phyloP scores from a whole-genome alignment of 2,329 filamentous ascomycete species.

The Clonostachys sp. region DNA sequence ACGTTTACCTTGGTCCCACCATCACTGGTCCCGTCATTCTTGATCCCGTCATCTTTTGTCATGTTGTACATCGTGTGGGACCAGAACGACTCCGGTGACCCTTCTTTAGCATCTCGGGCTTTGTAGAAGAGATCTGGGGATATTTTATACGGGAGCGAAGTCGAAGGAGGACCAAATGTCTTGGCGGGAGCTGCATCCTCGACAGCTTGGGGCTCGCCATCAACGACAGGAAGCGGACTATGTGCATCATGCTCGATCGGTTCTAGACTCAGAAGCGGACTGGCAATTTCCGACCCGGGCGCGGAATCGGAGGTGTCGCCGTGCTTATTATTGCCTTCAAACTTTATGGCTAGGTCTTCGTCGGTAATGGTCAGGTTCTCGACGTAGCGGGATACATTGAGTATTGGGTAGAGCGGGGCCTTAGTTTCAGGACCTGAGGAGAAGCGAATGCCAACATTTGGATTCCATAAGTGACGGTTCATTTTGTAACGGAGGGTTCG shows the following conservation, averaged over 20 bases:
- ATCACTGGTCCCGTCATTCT: conserved; percentile 19
- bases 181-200: neutral
- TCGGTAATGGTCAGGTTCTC: neutral
- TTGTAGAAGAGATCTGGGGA: conserved; percentile 16
- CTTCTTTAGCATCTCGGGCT: neutral
- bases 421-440: neutral
- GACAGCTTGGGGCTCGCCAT: neutral
- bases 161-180: conserved; percentile 5
- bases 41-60: conserved; percentile 28
- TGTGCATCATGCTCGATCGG: no score
- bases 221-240: neutral
- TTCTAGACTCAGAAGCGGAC: no score
- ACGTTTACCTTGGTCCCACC: conserved; percentile 32
- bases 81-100: conserved; percentile 45
- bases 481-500: no score
- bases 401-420: neutral
- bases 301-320: neutral
- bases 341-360: no score
- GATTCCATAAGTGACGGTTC: neutral
- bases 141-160: conserved; percentile 20
- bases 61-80: conserved; percentile 63
- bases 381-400: conserved; percentile 17
- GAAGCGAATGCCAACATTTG: neutral
- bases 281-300: no score
- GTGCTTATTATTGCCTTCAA: neutral